Conservation (phyloP, 495 filamentous ascomycete genomes). For the Podospora didyma region DNA sequence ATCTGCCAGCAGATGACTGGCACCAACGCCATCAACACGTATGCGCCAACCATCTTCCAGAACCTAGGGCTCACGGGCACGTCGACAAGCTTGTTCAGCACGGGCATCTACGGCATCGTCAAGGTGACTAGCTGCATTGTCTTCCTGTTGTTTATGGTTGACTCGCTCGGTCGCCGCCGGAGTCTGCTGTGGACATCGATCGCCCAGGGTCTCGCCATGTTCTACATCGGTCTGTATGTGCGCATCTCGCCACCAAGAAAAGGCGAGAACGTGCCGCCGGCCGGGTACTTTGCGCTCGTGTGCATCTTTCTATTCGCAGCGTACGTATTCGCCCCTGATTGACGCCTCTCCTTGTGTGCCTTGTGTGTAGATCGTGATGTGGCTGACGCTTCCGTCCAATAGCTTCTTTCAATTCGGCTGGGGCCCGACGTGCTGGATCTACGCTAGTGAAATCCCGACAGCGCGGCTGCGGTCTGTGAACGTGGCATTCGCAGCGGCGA, state of each 20-base stretch:
- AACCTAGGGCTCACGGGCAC: constrained; percentile 45
- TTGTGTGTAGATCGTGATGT: background rate
- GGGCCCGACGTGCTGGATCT: constrained; percentile 78
- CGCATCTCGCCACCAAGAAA: constrained; percentile 60
- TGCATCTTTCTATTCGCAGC: constrained; percentile 72
- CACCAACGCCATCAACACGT: constrained; percentile 50
- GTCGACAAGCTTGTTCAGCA: constrained; percentile 41
- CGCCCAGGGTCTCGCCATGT: constrained; percentile 66
- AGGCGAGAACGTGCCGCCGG: constrained; percentile 34
- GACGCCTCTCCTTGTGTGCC: background rate
- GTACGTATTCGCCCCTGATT: constrained; percentile 12
- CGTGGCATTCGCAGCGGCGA: constrained; percentile 65
- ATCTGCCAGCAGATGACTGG: constrained; percentile 44
- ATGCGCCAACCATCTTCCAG: constrained; percentile 48
- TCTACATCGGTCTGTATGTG: constrained; percentile 78
- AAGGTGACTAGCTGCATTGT: constrained; percentile 37
- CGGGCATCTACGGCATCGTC: constrained; percentile 50
- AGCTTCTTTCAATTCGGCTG: constrained; percentile 74
- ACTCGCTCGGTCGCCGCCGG: constrained; percentile 59
- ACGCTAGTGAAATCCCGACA: constrained; percentile 69
- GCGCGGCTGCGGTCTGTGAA: constrained; percentile 67
- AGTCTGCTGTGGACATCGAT: constrained; percentile 72
- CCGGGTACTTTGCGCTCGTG: constrained; percentile 63
- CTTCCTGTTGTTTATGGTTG: constrained; percentile 56
- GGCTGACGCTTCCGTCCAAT: background rate